Conservation (phyloP, 306 rosid genomes). For the Prunus mira region DNA sequence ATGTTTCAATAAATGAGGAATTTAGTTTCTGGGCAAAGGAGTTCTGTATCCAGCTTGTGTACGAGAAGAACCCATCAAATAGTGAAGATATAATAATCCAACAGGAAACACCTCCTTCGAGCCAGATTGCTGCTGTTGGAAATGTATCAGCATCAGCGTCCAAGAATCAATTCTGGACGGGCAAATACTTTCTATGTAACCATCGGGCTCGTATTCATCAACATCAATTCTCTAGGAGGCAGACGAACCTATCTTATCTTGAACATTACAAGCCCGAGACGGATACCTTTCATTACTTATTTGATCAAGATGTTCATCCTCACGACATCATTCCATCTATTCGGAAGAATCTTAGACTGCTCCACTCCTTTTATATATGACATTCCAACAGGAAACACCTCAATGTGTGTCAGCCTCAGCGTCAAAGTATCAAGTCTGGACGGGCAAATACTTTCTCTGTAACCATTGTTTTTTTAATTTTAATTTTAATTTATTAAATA, state of each 20-base stretch:
- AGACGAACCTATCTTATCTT: background rate
- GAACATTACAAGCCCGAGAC: too few species aligned
- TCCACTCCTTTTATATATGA: background rate
- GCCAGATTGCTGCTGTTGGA: background rate
- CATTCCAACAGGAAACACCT: background rate
- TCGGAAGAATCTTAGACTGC: background rate
- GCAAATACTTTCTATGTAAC: background rate
- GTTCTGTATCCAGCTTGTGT: background rate
- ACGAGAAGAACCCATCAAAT: background rate
- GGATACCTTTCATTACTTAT: background rate
- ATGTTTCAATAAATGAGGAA: background rate
- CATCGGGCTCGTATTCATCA: background rate
- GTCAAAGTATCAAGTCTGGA: too few species aligned
- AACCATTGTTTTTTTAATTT: too few species aligned
- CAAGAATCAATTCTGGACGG: background rate
- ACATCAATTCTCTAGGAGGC: background rate
- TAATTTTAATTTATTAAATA: too few species aligned
- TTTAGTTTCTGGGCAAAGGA: background rate
- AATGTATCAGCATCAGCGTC: background rate
- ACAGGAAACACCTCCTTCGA: background rate
- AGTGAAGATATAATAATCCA: background rate
- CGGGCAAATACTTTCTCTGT: too few species aligned
- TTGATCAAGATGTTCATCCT: background rate
- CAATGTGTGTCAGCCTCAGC: too few species aligned
- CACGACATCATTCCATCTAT: background rate